Conservation (phyloP, 2,329 filamentous ascomycete species). For the Tolypocladium endophyticum region DNA sequence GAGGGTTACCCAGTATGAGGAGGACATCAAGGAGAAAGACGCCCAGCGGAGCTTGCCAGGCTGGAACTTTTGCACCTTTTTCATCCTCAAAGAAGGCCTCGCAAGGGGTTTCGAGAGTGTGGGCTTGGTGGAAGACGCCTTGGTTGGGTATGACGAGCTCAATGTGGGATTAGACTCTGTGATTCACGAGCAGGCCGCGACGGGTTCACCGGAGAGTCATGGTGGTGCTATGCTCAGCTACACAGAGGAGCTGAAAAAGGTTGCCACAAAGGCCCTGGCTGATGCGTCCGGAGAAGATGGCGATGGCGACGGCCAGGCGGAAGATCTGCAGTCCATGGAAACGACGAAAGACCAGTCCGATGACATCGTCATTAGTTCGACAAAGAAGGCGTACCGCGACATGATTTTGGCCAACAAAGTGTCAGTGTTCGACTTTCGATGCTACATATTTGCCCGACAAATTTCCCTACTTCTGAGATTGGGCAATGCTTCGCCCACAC, state of each 20-base stretch:
- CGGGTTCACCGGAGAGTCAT: constrained; percentile 51
- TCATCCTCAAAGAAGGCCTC: constrained; percentile 91
- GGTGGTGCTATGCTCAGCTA: constrained; percentile 61
- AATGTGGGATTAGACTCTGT: constrained; percentile 77
- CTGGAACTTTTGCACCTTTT: constrained; percentile 99
- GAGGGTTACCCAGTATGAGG: constrained; percentile 88
- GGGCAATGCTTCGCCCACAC: constrained; percentile 59
- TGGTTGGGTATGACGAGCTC: constrained; percentile 91
- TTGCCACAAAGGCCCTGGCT: constrained; percentile 41
- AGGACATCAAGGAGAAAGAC: constrained; percentile 92
- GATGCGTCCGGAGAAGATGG: constrained; percentile 19
- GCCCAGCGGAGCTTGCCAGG: constrained; percentile 76
- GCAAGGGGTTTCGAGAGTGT: constrained; percentile 93
- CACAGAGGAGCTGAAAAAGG: constrained; percentile 61
- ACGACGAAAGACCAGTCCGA: constrained; percentile 30
- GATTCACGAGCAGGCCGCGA: constrained; percentile 59
- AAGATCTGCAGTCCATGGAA: constrained; percentile 38
- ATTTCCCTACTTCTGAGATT: constrained; percentile 71
- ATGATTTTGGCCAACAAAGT: constrained; percentile 92
- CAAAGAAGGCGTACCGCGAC: constrained; percentile 76
- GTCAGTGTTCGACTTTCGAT: constrained; percentile 88
- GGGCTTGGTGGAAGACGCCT: constrained; percentile 86
- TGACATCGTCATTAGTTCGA: constrained; percentile 51
- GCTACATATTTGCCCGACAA: constrained; percentile 88
- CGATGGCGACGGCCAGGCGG: constrained; percentile 26